Percentiles rank a stretch among this genome's conserved stretches.
phyloP scores from a whole-genome alignment of 768 basidiomycete genomes.

The Pilatotrama ljubarskyi region DNA sequence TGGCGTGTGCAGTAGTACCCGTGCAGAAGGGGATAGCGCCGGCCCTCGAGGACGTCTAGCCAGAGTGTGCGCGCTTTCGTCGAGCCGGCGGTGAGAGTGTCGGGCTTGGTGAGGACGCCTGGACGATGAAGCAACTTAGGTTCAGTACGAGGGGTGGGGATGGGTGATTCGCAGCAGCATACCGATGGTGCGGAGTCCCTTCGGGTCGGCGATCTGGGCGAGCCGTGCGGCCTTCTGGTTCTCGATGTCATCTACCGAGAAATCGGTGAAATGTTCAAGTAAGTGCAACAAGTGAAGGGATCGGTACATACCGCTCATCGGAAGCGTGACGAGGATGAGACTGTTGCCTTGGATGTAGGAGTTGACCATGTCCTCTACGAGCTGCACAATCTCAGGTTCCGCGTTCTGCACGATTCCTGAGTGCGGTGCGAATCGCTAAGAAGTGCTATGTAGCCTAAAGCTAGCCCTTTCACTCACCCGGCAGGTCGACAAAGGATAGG shows the following conservation, averaged over 20 bases:
- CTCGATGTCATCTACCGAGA: constrained; percentile 51
- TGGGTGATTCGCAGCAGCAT: background rate
- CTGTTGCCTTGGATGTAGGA: constrained; percentile 51
- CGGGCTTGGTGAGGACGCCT: constrained; percentile 76
- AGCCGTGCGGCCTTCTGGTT: constrained; percentile 56
- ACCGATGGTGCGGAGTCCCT: constrained; percentile 55
- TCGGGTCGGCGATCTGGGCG: constrained; percentile 46
- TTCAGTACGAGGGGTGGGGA: no score
- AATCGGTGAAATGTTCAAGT: background rate
- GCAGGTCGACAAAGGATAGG: constrained; percentile 31
- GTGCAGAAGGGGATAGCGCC: constrained; percentile 42
- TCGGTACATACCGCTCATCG: constrained; percentile 49
- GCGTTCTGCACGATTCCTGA: constrained; percentile 56
- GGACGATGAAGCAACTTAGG: no score
- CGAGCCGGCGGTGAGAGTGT: constrained; percentile 49
- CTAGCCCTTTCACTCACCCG: constrained; percentile 18
- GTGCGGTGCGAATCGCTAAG: no score
- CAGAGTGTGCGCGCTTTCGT: constrained; percentile 45
- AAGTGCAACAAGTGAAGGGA: background rate
- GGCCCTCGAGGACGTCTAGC: constrained; percentile 54
- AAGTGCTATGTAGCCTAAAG: no score
- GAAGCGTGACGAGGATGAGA: constrained; percentile 53
- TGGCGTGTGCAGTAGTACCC: constrained; percentile 66
- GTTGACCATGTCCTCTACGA: constrained; percentile 52
- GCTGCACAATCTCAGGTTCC: constrained; percentile 40